phyloP scores from a whole-genome alignment of 345 rosid species.

The Eucalyptus sp. region DNA sequence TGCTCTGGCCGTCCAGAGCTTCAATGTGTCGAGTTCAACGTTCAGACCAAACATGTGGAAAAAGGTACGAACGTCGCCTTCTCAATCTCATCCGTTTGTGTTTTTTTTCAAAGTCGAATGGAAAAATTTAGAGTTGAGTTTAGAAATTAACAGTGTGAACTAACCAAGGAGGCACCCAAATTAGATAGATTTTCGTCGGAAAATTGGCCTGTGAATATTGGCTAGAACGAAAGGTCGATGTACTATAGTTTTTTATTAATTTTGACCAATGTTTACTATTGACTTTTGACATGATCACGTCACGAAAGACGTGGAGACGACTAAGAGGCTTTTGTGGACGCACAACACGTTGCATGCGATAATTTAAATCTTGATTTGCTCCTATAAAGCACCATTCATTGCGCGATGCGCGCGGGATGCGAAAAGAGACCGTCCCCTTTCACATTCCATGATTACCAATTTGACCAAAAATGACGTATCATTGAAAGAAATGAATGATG shows the following conservation, averaged over 20 bases:
- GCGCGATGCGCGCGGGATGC: background rate
- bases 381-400: background rate
- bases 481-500: background rate
- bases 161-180: background rate
- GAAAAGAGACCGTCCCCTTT: background rate
- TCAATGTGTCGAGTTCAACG: slow-evolving; percentile 29
- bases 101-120: background rate
- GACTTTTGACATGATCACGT: background rate
- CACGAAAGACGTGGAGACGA: background rate
- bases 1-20: slow-evolving; percentile 16
- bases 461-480: background rate
- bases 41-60: slow-evolving; percentile 44
- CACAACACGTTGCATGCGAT: background rate
- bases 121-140: background rate
- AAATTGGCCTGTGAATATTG: background rate
- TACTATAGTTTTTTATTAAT: background rate
- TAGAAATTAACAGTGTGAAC: background rate
- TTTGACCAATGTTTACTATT: background rate
- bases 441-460: background rate
- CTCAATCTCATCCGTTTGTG: background rate
- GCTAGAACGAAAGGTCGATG: background rate
- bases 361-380: background rate
- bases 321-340: background rate
- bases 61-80: slow-evolving; percentile 25
- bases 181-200: background rate